These are phyloP conservation scores for Pseudogymnoascus destructans DNA, from an alignment of 2,329 filamentous ascomycete genomes.

Conservation along the genomic window DNA sequence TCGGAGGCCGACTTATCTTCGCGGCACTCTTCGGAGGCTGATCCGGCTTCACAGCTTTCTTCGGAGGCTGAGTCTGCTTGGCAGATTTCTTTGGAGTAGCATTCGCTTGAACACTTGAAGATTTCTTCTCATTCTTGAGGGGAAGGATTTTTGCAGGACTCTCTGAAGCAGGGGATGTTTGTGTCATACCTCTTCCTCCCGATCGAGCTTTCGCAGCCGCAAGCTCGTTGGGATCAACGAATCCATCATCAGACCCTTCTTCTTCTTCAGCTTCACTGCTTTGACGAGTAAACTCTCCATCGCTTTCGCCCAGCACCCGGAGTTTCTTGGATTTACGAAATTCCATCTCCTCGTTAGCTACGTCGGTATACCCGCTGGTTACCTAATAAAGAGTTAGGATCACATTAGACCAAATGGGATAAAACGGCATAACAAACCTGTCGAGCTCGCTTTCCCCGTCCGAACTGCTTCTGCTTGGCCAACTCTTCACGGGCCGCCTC, in stretches of 20 bases:
- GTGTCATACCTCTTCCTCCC: conserved; percentile 2
- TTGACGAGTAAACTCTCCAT: conserved; percentile 13
- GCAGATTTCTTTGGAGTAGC: neutral
- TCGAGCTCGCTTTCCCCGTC: conserved; percentile 58
- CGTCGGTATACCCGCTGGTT: conserved; percentile 12
- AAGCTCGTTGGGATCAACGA: neutral
- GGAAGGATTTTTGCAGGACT: neutral
- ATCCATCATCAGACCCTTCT: conserved; percentile 4
- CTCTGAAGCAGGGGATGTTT: neutral
- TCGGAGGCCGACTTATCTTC: neutral
- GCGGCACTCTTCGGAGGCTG: neutral
- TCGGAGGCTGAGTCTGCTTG: neutral
- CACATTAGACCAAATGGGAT: neutral
- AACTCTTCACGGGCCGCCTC: conserved; percentile 62
- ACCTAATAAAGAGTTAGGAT: conserved; percentile 8
- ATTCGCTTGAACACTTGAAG: neutral
- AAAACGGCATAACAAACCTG: conserved; percentile 18
- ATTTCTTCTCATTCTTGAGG: neutral
- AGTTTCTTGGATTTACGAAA: neutral
- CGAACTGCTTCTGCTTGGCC: conserved; percentile 59
- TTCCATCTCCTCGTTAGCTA: conserved; percentile 12
- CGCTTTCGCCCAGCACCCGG: neutral
- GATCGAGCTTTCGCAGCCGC: neutral
- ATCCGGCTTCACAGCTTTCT: neutral
- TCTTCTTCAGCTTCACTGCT: conserved; percentile 12